A percentile compares a stretch with the other conserved stretches of the same genome.
Conservation (phyloP, 768 basidiomycete genomes). For the Plicaturopsis crispa region DNA sequence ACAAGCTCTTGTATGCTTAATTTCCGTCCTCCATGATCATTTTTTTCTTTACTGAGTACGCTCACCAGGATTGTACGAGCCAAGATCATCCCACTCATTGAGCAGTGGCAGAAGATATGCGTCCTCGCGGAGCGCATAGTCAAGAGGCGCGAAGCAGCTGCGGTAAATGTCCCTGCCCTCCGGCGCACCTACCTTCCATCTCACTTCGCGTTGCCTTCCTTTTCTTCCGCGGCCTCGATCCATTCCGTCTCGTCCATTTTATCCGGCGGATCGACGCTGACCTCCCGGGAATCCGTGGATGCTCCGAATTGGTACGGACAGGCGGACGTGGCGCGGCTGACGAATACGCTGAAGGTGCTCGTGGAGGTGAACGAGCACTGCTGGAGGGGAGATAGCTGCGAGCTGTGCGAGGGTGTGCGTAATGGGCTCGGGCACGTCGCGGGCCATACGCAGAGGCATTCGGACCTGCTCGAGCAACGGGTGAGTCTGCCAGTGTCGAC, state of each 20-base stretch:
- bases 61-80: constrained; percentile 58
- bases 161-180: constrained; percentile 70
- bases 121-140: constrained; percentile 81
- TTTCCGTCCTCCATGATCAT: constrained; percentile 1
- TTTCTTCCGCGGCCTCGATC: constrained; percentile 29
- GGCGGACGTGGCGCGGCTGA: constrained; percentile 79
- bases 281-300: constrained; percentile 3
- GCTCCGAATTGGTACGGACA: constrained; percentile 36
- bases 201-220: constrained; percentile 58
- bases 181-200: constrained; percentile 57
- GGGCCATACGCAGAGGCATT: constrained; percentile 58
- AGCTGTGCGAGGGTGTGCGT: constrained; percentile 71
- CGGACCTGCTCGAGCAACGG: constrained; percentile 67
- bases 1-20: constrained; percentile 65
- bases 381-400: constrained; percentile 81
- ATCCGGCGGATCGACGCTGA: constrained; percentile 3
- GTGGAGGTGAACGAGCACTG: constrained; percentile 74
- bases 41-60: neutral
- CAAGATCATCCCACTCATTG: constrained; percentile 71
- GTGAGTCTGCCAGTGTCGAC: constrained; percentile 31
- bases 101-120: constrained; percentile 89
- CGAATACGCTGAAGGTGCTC: constrained; percentile 73
- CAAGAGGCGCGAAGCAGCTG: constrained; percentile 86
- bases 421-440: constrained; percentile 64
- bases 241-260: constrained; percentile 11